Evolutionary conservation across 306 rosid genomes (phyloP).

Genomic region (Fagus sylvatica): DNA sequence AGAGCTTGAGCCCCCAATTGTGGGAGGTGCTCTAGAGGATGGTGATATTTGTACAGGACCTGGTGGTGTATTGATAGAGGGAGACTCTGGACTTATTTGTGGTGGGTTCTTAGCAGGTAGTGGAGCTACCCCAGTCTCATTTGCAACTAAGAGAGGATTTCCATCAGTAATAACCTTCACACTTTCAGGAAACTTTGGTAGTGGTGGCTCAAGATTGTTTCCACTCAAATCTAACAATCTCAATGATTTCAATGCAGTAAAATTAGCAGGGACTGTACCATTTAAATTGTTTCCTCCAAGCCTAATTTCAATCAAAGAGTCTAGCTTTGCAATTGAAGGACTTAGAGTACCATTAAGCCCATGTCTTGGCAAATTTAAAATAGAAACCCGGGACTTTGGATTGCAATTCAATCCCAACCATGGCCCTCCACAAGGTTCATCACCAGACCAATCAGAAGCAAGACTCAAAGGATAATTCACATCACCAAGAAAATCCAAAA

Average conservation of each 20-base stretch:
- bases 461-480: constrained; percentile 64
- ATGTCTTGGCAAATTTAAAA: constrained; percentile 64
- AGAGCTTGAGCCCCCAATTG: constrained; percentile 24
- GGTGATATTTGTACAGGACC: constrained; percentile 26
- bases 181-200: constrained; percentile 51
- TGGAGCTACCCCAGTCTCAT: constrained; percentile 35
- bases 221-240: constrained; percentile 62
- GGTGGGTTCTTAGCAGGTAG: constrained; percentile 32
- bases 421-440: constrained; percentile 65
- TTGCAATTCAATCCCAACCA: constrained; percentile 82
- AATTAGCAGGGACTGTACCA: constrained; percentile 55
- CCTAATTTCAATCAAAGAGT: constrained; percentile 57
- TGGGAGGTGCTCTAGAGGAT: constrained; percentile 26
- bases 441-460: constrained; percentile 67
- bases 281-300: constrained; percentile 53
- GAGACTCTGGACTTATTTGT: constrained; percentile 29
- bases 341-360: constrained; percentile 64
- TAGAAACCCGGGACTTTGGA: constrained; percentile 44
- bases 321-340: constrained; percentile 68
- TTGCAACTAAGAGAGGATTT: constrained; percentile 48
- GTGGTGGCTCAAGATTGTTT: constrained; percentile 65
- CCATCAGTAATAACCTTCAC: constrained; percentile 49
- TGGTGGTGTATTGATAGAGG: constrained; percentile 9
- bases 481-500: constrained; percentile 58
- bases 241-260: constrained; percentile 49